Base-by-base conservation (phyloP, 371 early-diverging fungal species). In the Lichtheimia hyalospora region DNA sequence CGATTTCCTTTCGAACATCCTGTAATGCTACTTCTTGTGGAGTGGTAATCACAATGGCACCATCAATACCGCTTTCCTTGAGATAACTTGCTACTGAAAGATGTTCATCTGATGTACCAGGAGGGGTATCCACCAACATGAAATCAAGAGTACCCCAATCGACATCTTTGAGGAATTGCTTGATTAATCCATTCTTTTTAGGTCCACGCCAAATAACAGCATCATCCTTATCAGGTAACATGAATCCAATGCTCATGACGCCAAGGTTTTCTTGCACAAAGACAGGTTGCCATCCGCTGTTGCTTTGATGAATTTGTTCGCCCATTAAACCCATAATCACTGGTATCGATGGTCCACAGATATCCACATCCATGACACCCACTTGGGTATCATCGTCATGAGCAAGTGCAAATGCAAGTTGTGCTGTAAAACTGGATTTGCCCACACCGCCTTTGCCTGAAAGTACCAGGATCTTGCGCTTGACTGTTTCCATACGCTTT, bases 391-490 rank as follows among this genome's bases (percentile, higher is more conserved):
- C 80, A 25, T 84, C 84, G 41, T 89, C 87, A 16, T 71, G 66
- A 0, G 90, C 81, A 18, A 94, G 82, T 2, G 94, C 88, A 68
- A 91, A 88, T 0, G 92, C 89, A 0, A 96, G 84, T 49, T 93
- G 91, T 0, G 87, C 74, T 2, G 92, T 89, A 54, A 93, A 90
- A 15, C 94, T 94, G 41, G 91, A 89, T 73, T 98, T 98, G 41
- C 98, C 99, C 6, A 99, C 99, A 39, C 99, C 99, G 44, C 99
- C 99, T 72, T 99, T 99, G 54, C 99, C 99, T 6, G 96, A 95
- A 41, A 99, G 88, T 2, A 99, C 86, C n/a, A 99, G 82, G 52
- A 99, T 79, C 69, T 92, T 93, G 68, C 90, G 90, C 62, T 84
- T 85, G 23, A 93, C 86, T 18, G 67, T 64, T 2, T 69, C 59